phyloP scores from a whole-genome alignment of 345 rosid genomes.

The Gossypium bickii region DNA sequence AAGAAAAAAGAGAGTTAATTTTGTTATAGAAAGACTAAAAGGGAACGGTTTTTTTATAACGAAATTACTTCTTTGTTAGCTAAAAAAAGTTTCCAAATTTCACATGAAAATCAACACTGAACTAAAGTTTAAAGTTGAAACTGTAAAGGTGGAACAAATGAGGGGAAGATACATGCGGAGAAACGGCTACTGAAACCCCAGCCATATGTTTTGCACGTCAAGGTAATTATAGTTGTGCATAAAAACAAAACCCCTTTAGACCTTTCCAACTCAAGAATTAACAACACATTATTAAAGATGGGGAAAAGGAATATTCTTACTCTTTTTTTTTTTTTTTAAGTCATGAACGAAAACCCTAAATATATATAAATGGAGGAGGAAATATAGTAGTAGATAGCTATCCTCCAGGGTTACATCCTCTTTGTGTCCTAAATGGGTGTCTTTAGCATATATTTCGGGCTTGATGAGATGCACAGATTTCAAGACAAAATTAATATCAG shows the following conservation, averaged over 20 bases:
- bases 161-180: background rate
- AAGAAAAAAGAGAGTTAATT: background rate
- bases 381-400: too few species aligned
- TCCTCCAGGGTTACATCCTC: too few species aligned
- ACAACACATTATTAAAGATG: background rate
- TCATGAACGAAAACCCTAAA: background rate
- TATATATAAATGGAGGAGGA: too few species aligned
- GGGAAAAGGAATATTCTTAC: background rate
- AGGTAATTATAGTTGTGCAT: background rate
- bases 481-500: background rate
- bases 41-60: background rate
- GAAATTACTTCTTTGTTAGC: background rate
- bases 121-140: background rate
- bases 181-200: background rate
- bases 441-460: background rate
- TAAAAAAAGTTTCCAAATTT: background rate
- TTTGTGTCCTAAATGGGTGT: background rate
- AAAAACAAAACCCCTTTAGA: constrained; percentile 13
- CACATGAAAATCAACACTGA: constrained; percentile 26
- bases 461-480: background rate
- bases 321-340: too few species aligned
- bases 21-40: constrained; percentile 11
- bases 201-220: constrained; percentile 17
- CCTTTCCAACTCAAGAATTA: background rate
- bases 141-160: background rate